phyloP scores from a whole-genome alignment of 2,329 filamentous ascomycete species.

The Sporothrix mexicana region DNA sequence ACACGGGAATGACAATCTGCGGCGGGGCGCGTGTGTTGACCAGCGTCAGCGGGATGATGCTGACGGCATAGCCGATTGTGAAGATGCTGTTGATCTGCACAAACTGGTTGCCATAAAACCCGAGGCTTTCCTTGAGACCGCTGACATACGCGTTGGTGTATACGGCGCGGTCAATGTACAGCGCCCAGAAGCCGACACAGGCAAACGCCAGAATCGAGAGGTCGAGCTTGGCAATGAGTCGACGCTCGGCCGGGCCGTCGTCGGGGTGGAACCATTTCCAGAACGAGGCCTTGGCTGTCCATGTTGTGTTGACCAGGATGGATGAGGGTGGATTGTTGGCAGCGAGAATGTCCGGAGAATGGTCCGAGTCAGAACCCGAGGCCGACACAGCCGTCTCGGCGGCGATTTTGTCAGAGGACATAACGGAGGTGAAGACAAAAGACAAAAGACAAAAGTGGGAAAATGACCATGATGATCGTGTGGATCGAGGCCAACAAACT shows the following conservation, averaged over 20 bases:
- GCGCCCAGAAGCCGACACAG: conserved; percentile 41
- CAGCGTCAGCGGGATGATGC: conserved; percentile 45
- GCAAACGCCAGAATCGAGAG: conserved; percentile 47
- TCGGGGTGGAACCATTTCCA: conserved; percentile 27
- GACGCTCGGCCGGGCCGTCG: conserved; percentile 43
- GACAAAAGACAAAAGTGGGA: neutral
- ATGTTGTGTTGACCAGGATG: neutral
- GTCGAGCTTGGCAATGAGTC: conserved; percentile 46
- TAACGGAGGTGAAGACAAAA: neutral
- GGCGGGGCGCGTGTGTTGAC: conserved; percentile 44
- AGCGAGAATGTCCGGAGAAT: neutral
- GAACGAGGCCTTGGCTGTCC: neutral
- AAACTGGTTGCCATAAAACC: conserved; percentile 56
- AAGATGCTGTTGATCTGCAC: conserved; percentile 61
- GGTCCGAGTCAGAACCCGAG: neutral
- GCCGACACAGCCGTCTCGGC: neutral
- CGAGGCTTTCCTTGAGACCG: conserved; percentile 58
- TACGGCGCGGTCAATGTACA: conserved; percentile 25
- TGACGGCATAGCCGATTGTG: conserved; percentile 65
- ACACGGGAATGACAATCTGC: conserved; percentile 45
- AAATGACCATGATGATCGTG: neutral
- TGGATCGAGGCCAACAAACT: neutral
- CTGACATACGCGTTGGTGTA: conserved; percentile 49
- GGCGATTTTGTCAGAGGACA: neutral
- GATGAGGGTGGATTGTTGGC: neutral